phyloP scores from a whole-genome alignment of 257 asterid species.

The Henckelia pumila region DNA sequence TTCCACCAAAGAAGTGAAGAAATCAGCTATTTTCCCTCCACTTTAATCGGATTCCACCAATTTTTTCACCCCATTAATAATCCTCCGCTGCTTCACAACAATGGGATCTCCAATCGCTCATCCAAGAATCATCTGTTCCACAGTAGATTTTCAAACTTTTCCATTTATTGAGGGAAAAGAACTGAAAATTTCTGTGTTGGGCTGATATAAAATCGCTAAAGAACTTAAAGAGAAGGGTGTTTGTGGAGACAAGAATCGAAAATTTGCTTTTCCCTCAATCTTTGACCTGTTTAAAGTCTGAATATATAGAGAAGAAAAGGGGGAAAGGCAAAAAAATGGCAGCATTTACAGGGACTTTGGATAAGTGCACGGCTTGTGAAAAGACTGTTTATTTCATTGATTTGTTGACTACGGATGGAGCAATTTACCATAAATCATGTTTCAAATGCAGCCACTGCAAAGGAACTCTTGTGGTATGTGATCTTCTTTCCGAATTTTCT shows the following conservation, averaged over 20 bases:
- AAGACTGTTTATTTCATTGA: slow-evolving; percentile 59
- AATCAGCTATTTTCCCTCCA: not conserved
- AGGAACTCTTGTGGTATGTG: slow-evolving; percentile 53
- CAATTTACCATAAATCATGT: slow-evolving; percentile 54
- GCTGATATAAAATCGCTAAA: not conserved
- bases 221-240: not conserved
- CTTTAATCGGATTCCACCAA: not conserved
- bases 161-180: not conserved
- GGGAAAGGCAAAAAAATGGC: not conserved
- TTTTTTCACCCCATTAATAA: not conserved
- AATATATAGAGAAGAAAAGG: not conserved
- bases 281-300: not conserved
- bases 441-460: slow-evolving; percentile 62
- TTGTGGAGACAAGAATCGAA: not conserved
- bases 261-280: not conserved
- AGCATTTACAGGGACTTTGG: slow-evolving; percentile 22
- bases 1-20: not conserved
- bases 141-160: not conserved
- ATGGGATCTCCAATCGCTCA: not conserved
- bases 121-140: not conserved
- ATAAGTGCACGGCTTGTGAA: slow-evolving; percentile 64
- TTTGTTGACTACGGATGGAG: slow-evolving; percentile 60
- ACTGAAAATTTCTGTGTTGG: not conserved
- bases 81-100: not conserved
- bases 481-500: not conserved